phyloP scores from a whole-genome alignment of 352 stramenopile genomes.

The Globisporangium yorkense region DNA sequence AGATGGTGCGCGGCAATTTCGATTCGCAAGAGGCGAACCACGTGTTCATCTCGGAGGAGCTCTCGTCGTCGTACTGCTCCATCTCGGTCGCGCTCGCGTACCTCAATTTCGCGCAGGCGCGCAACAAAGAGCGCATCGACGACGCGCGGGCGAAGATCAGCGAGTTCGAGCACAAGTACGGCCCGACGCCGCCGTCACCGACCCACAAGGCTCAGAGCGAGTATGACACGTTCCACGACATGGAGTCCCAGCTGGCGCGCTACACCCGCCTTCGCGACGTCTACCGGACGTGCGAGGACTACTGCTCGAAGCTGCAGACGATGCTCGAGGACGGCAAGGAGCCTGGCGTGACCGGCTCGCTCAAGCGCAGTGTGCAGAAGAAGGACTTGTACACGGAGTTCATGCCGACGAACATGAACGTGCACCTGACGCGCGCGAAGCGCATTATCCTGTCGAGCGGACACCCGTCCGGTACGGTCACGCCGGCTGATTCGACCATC shows the following conservation, averaged over 20 bases:
- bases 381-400: constrained; percentile 82
- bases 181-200: constrained; percentile 23
- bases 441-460: constrained; percentile 44
- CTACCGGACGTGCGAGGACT: constrained; percentile 66
- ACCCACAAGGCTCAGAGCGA: constrained; percentile 17
- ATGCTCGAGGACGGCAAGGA: constrained; percentile 77
- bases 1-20: constrained; percentile 54
- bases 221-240: constrained; percentile 36
- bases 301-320: constrained; percentile 53
- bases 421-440: constrained; percentile 65
- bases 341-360: constrained; percentile 71
- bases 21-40: constrained; percentile 53
- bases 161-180: constrained; percentile 57
- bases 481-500: constrained; percentile 24
- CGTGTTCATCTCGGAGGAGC: constrained; percentile 76
- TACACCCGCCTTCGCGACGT: constrained; percentile 53
- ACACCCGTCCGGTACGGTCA: constrained; percentile 1
- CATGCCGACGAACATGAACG: constrained; percentile 86
- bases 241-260: constrained; percentile 47
- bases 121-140: constrained; percentile 62
- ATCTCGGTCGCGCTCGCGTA: constrained; percentile 81
- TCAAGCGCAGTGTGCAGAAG: constrained; percentile 85
- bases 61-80: constrained; percentile 75
- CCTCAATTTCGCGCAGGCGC: constrained; percentile 60
- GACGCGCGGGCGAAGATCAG: constrained; percentile 40